Base-by-base conservation (phyloP, 2,329 filamentous ascomycete genomes). In the Penicillium nordicum region DNA sequence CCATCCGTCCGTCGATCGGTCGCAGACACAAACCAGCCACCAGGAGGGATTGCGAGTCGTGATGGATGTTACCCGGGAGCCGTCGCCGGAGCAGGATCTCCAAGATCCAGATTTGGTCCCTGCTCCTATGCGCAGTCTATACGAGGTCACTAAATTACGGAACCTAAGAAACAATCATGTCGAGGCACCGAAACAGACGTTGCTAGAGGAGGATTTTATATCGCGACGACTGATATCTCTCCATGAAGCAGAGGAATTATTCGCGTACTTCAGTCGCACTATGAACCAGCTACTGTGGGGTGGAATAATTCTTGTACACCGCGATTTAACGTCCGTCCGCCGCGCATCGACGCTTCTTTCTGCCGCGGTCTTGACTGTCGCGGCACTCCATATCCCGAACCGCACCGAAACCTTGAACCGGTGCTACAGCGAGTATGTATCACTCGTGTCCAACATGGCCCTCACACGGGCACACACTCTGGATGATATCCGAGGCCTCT, bases 401-500 rank as follows among this genome's bases (percentile, higher is more conserved):
- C 79, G 79, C 47, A 80, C 79, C 5, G 73, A 75, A 14, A 79
- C 80, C 3, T 80, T 86, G 55, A 78, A 79, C 4, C 69, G 75
- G 2, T 85, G 83, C 66, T 85, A 82, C 65, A 76, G 77, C 50
- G 82, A 84, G 58, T 85, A 86, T 60, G 78, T 83, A 1, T 74
- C 78, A 0, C 73, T 86, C 12, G 80, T 85, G 41, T 81, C 82
- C 1, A 78, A 73, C 14, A 83, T 82, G 51, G 83, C 84, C 68
- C 81, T 86, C 60, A 80, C 82, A 16, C 77, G 82, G 23, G 80
- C 83, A 30, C 81, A 85, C 54, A 81, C 79, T 25, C 70, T 83
- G 18, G 83, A 86, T 53, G 80, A 83, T 53, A 78, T 87, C 23
- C 77, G 83, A 2, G 84, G 82, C 4, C 77, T 86, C 37, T 84